Base-by-base conservation (phyloP, 345 rosid genomes). In the Pseudoturritis turrita region DNA sequence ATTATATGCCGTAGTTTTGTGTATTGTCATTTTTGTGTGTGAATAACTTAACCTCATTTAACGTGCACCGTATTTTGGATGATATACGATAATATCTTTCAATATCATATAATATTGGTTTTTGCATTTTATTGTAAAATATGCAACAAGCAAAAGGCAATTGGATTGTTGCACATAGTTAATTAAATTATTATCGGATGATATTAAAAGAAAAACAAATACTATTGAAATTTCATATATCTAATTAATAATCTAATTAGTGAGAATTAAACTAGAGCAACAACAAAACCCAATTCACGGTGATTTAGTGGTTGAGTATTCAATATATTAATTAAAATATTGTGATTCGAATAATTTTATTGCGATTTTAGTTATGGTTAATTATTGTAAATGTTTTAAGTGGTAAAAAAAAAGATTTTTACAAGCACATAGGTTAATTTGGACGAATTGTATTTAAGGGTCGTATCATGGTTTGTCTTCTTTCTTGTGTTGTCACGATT, bases 401-500 rank as follows among this genome's bases (percentile, higher is more conserved):
- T n/a, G n/a, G n/a, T n/a, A n/a, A n/a, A n/a, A n/a, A n/a, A n/a
- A n/a, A n/a, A n/a, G n/a, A n/a, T n/a, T n/a, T n/a, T n/a, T n/a
- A n/a, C n/a, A n/a, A n/a, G n/a, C n/a, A n/a, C n/a, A n/a, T n/a
- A n/a, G n/a, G n/a, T n/a, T n/a, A n/a, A n/a, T n/a, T n/a, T n/a
- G n/a, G n/a, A n/a, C n/a, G n/a, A n/a, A n/a, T n/a, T n/a, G n/a
- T n/a, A n/a, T n/a, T n/a, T n/a, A n/a, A 19, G 14, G 26, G 46
- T 2, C 45, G 8, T 33, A 54, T 72, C 17, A 44, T 54, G 12
- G 47, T 72, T 54, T 72, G 77, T 45, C 71, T 44, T 63, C 5
- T 31, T 64, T 13, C n/a, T 55, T 57, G 77, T 47, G 35, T 39
- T 56, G 77, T 73, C 72, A 47, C 65, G 29, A 58, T 57, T 36